Conservation (phyloP, 2,329 filamentous ascomycete genomes). For the Aaosphaeria pasadenensis region DNA sequence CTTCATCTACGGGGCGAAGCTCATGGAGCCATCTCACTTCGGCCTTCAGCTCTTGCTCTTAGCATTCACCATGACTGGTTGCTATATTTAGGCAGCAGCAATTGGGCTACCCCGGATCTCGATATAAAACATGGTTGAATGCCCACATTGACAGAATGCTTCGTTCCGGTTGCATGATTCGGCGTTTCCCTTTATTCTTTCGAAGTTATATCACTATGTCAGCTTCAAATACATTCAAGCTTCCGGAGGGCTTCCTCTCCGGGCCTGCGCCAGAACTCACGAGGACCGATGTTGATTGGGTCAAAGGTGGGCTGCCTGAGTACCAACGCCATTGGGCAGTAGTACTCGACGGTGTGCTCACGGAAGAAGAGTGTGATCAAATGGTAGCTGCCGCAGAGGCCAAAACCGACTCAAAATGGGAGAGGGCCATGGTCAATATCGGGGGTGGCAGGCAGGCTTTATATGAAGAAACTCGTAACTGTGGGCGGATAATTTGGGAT, state of each 20-base stretch:
- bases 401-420: slow-evolving; percentile 51
- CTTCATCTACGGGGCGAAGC: too few relatives aligned
- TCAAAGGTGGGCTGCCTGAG: slow-evolving; percentile 44
- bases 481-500: slow-evolving; percentile 78
- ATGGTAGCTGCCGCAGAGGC: slow-evolving; percentile 30
- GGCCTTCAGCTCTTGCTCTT: too few relatives aligned
- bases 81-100: too few relatives aligned
- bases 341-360: slow-evolving; percentile 63
- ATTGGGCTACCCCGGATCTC: too few relatives aligned
- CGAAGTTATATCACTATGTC: slow-evolving; percentile 11
- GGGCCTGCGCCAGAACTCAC: slow-evolving; percentile 46
- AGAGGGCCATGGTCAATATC: slow-evolving; percentile 65
- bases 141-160: too few relatives aligned
- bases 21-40: too few relatives aligned
- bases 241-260: slow-evolving; percentile 50
- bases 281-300: slow-evolving; percentile 54
- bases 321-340: slow-evolving; percentile 57
- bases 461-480: slow-evolving; percentile 60
- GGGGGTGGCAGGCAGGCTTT: slow-evolving; percentile 61
- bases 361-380: slow-evolving; percentile 57
- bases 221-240: slow-evolving; percentile 25
- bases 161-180: too few relatives aligned
- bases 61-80: too few relatives aligned
- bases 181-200: background rate
- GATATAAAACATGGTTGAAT: too few relatives aligned